Percentiles rank a stretch among this genome's conserved stretches.
Evolutionary conservation across 164 flowering plant genomes (phyloP).

Genomic region (Aristolochia fimbriata): DNA sequence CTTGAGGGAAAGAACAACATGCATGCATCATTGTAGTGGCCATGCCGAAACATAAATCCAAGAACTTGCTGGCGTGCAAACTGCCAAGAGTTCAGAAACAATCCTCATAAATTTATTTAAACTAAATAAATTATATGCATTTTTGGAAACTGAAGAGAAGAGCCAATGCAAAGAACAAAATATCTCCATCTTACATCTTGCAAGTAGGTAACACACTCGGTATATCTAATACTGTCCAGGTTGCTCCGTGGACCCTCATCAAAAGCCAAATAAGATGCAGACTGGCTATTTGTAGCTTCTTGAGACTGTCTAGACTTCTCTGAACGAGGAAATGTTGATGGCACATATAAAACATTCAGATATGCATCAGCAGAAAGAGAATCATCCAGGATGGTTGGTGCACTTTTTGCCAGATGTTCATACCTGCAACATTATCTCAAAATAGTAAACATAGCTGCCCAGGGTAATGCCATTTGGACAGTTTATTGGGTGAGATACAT

Average conservation of each 20-base stretch:
- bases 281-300: constrained; percentile 45
- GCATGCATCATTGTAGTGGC: constrained; percentile 80
- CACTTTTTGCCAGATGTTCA: constrained; percentile 96
- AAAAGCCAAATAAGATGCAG: constrained; percentile 35
- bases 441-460: neutral
- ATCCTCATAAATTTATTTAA: neutral
- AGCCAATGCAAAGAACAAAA: no score
- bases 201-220: constrained; percentile 75
- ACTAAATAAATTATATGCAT: neutral
- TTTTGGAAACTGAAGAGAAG: no score
- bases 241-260: constrained; percentile 94
- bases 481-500: neutral
- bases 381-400: constrained; percentile 95
- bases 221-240: constrained; percentile 62
- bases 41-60: constrained; percentile 86
- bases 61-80: constrained; percentile 81
- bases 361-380: constrained; percentile 99
- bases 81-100: constrained; percentile 27
- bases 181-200: constrained; percentile 64
- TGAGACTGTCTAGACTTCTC: constrained; percentile 72
- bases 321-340: constrained; percentile 97
- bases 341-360: constrained; percentile 91
- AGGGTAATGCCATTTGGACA: neutral
- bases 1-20: constrained; percentile 73
- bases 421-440: constrained; percentile 42